A percentile compares a stretch with the other conserved stretches of the same genome.
Conservation (phyloP, 106 monocot species). For the Apostasia shenzhenica region DNA sequence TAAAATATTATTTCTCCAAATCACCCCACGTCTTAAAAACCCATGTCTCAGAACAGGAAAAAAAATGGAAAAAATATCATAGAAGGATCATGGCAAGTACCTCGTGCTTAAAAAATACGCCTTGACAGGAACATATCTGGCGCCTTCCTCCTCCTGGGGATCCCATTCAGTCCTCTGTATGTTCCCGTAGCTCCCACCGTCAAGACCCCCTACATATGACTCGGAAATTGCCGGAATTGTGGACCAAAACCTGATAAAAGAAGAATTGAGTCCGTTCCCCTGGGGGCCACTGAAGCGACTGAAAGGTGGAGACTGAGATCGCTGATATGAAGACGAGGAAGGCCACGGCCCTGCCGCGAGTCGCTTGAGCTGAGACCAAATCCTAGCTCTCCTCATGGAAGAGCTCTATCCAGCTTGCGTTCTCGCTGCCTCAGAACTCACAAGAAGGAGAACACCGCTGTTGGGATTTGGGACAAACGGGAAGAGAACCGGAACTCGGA, state of each 20-base stretch:
- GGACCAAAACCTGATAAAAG: slow-evolving; percentile 17
- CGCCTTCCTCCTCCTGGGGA: slow-evolving; percentile 23
- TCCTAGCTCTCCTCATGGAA: slow-evolving; percentile 20
- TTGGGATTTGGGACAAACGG: too few species aligned
- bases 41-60: too few species aligned
- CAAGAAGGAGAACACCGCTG: too few species aligned
- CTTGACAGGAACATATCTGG: slow-evolving; percentile 52
- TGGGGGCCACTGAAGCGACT: not conserved
- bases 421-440: too few species aligned
- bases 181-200: slow-evolving; percentile 5
- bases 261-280: not conserved
- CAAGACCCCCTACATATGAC: slow-evolving; percentile 12
- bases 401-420: not conserved
- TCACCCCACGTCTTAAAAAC: too few species aligned
- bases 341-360: not conserved
- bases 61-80: too few species aligned
- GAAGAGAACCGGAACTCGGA: too few species aligned
- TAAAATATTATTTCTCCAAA: not conserved
- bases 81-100: slow-evolving; percentile 3
- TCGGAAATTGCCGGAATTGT: slow-evolving; percentile 16
- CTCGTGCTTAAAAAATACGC: slow-evolving; percentile 54
- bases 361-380: slow-evolving; percentile 12
- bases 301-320: not conserved
- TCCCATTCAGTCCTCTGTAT: slow-evolving; percentile 8
- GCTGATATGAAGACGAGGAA: not conserved